phyloP scores from a whole-genome alignment of 2,329 filamentous ascomycete species.

The Fusarium tuaranense region DNA sequence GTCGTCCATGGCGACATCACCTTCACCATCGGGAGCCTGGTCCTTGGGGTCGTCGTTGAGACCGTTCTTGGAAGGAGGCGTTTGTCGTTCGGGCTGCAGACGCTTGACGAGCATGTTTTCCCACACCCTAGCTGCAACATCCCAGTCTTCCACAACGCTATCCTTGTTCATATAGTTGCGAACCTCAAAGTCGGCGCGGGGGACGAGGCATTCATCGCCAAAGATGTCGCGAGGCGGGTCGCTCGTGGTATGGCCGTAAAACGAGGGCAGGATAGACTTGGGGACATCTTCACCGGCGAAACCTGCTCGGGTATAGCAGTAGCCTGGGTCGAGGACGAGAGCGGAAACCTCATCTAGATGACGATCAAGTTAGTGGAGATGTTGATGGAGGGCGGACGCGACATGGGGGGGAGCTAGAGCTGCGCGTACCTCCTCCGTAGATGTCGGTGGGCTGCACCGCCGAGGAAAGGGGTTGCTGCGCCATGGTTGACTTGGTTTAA shows the following conservation, averaged over 20 bases:
- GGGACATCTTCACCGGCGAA: slow-evolving; percentile 98
- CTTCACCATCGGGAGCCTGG: slow-evolving; percentile 70
- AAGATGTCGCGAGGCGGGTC: slow-evolving; percentile 72
- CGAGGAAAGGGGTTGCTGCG: slow-evolving; percentile 67
- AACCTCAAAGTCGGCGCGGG: slow-evolving; percentile 81
- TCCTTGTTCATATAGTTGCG: slow-evolving; percentile 93
- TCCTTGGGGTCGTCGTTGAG: slow-evolving; percentile 76
- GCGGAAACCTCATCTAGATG: slow-evolving; percentile 92
- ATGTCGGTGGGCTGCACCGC: slow-evolving; percentile 71
- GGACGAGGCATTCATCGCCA: slow-evolving; percentile 90
- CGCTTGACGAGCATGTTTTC: slow-evolving; percentile 91
- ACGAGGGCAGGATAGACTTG: slow-evolving; percentile 91
- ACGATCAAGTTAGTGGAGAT: slow-evolving; percentile 34
- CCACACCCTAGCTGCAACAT: slow-evolving; percentile 89
- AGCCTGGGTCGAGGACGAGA: slow-evolving; percentile 95
- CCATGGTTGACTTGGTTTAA: slow-evolving; percentile 55
- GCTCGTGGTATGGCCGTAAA: slow-evolving; percentile 76
- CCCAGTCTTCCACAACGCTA: slow-evolving; percentile 96
- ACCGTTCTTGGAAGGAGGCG: slow-evolving; percentile 79
- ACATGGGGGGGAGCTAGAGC: slow-evolving; percentile 28
- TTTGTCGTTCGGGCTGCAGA: slow-evolving; percentile 81
- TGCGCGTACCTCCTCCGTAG: slow-evolving; percentile 69
- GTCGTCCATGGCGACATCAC: slow-evolving; percentile 71
- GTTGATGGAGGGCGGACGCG: slow-evolving; percentile 28
- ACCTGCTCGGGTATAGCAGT: slow-evolving; percentile 89